Evolutionary conservation across 768 basidiomycete species (phyloP).

Genomic region (Russula dissimulans): DNA sequence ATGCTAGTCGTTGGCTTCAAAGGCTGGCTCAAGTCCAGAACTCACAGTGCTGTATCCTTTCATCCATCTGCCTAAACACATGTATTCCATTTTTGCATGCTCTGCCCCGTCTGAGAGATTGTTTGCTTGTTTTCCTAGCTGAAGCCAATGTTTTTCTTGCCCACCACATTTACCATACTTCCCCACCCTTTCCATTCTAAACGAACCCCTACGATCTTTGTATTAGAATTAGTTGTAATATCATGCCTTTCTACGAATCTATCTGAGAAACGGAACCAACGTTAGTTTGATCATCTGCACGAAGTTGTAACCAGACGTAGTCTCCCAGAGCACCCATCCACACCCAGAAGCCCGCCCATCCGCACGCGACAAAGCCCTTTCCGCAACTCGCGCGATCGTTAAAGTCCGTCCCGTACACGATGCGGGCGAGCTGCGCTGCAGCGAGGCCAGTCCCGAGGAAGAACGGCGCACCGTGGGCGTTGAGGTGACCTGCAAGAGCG

Average conservation of each 20-base stretch:
- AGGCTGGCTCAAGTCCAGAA: conserved; percentile 60
- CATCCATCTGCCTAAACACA: conserved; percentile 28
- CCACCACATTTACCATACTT: neutral
- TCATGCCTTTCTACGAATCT: neutral
- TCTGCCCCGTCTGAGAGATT: too few relatives aligned
- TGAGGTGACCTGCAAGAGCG: conserved; percentile 70
- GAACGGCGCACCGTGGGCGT: conserved; percentile 68
- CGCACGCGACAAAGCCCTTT: conserved; percentile 82
- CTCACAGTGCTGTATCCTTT: conserved; percentile 25
- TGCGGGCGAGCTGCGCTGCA: conserved; percentile 64
- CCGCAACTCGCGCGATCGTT: conserved; percentile 73
- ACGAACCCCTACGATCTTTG: neutral
- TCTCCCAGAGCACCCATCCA: conserved; percentile 76
- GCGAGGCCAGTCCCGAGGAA: conserved; percentile 71
- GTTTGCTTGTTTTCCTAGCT: neutral
- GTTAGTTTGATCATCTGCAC: neutral
- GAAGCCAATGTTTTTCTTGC: neutral
- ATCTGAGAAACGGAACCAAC: neutral
- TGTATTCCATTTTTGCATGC: neutral
- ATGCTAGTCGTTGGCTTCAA: conserved; percentile 68
- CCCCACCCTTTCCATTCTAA: neutral
- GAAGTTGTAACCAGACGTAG: conserved; percentile 34
- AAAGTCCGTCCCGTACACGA: conserved; percentile 69
- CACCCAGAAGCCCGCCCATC: conserved; percentile 80
- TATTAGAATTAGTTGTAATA: conserved; percentile 2